A percentile compares a stretch with the other conserved stretches of the same genome.
Conservation (phyloP, 2,329 filamentous ascomycete genomes). For the Macrophomina tecta region DNA sequence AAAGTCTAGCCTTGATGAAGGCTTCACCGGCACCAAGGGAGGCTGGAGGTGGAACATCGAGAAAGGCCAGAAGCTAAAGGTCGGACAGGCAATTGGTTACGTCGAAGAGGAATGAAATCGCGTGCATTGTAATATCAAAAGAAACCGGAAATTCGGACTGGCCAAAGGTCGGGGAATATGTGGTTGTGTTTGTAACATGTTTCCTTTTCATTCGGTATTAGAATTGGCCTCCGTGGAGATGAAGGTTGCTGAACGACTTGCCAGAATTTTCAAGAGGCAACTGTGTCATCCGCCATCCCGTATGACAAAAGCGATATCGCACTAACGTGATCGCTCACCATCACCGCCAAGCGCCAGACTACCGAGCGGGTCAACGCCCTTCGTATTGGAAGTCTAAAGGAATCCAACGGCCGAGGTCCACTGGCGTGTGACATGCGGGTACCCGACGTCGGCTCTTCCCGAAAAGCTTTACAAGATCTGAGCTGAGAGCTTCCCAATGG, state of each 20-base stretch:
- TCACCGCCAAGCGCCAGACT: not conserved
- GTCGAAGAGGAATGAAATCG: constrained; percentile 59
- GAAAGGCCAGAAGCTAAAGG: constrained; percentile 85
- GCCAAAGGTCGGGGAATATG: too few species aligned
- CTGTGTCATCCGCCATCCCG: too few species aligned
- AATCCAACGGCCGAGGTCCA: not conserved
- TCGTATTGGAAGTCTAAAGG: not conserved
- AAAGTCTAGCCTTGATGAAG: constrained; percentile 57
- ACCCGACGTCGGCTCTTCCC: not conserved
- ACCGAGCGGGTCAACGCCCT: not conserved
- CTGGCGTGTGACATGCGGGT: not conserved
- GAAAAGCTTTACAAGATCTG: not conserved
- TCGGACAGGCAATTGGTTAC: constrained; percentile 83
- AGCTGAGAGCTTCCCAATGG: not conserved
- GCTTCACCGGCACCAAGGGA: constrained; percentile 61
- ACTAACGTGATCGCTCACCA: not conserved
- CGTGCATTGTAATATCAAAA: not conserved
- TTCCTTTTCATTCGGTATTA: not conserved
- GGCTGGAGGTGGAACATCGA: constrained; percentile 88
- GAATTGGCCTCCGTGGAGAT: not conserved
- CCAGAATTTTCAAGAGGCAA: not conserved
- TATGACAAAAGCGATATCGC: too few species aligned
- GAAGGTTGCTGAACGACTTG: not conserved
- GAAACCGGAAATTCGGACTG: not conserved
- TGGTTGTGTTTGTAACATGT: not conserved